Evolutionary conservation across 176 grass and related monocot species (phyloP), one percentile per base, ranked within the genome.

Genomic region (Triticum turgidum): DNA sequence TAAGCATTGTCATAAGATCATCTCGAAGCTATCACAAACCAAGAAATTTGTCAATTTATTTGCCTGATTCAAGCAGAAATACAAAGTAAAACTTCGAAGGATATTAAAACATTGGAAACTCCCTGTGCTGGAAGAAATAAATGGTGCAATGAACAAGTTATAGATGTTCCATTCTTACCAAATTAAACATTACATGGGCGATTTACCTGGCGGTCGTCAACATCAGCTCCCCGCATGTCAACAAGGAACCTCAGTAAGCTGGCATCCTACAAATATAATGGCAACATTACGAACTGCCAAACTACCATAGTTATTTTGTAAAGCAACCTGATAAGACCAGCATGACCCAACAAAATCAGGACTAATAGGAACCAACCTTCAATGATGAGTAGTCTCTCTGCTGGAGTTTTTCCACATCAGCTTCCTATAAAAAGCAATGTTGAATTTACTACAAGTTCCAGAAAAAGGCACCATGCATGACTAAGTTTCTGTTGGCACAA

Each of bases 1-100:
- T 95, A 86, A 98, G 96, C 96, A 98, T 98, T 7, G 96, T 98
- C 96, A 98, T 96, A 73, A 98, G 93, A 88, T 98, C 96, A 89
- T 98, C 93, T 58, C 96, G 92, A 65, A 98, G 91, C 93, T 98
- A 81, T 86, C 76, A 71, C 52, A 75, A 81, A 69, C 13, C 83
- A 86, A 78, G 30, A 66, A 72, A 83, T 30, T 27, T 68, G 32
- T 85, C 11, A 89, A 81, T 29, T 76, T 86, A 30, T 68, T 58
- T 65, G 32, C 80, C 73, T 76, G 73, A 76, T 30, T 51, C 7
- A 76, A 51, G 24, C 51, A 51, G 24, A 10, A 51, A 51, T 49
- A 75, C 24, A 76, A 76, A 76, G 71, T 7, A 17, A 15, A 76
- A 76, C 29, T 51, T 51, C 12, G 9, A 76, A 76, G 24, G 13